These are phyloP conservation scores for Tolypocladium endophyticum DNA, from an alignment of 2,329 filamentous ascomycete species.

Conservation along the genomic window DNA sequence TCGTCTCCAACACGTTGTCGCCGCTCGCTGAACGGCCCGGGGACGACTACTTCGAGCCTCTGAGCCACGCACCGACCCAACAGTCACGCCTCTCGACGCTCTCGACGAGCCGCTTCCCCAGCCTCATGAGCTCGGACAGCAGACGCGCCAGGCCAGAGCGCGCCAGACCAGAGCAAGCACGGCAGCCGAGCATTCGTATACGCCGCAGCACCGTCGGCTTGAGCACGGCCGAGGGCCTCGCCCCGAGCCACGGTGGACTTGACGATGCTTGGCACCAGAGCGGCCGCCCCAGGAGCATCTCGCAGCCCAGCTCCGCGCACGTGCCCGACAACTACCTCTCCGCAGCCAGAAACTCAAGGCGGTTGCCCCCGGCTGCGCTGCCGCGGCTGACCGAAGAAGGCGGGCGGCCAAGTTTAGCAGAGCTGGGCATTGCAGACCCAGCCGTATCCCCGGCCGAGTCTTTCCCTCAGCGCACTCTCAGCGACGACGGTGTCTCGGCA, in stretches of 20 bases:
- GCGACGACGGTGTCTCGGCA: neutral
- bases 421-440: slow-evolving; percentile 15
- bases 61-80: slow-evolving; percentile 1
- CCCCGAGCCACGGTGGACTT: neutral
- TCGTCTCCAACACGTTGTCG: neutral
- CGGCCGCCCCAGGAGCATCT: slow-evolving; percentile 22
- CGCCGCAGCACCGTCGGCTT: slow-evolving; percentile 6
- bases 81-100: slow-evolving; percentile 2
- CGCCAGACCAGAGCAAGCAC: slow-evolving; percentile 3
- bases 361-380: slow-evolving; percentile 21
- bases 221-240: neutral
- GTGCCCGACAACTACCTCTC: slow-evolving; percentile 8
- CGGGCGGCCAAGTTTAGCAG: slow-evolving; percentile 21
- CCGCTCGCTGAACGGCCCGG: neutral
- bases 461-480: slow-evolving; percentile 9
- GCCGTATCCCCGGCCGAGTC: slow-evolving; percentile 16
- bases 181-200: slow-evolving; percentile 13
- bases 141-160: slow-evolving; percentile 1
- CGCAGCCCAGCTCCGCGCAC: slow-evolving; percentile 19
- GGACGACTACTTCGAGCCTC: neutral
- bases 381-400: slow-evolving; percentile 30
- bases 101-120: slow-evolving; percentile 2
- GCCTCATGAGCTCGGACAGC: neutral
- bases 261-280: neutral
- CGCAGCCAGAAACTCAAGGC: slow-evolving; percentile 17